Base-by-base conservation (phyloP, 306 rosid genomes). In the Dicorynia guianensis region DNA sequence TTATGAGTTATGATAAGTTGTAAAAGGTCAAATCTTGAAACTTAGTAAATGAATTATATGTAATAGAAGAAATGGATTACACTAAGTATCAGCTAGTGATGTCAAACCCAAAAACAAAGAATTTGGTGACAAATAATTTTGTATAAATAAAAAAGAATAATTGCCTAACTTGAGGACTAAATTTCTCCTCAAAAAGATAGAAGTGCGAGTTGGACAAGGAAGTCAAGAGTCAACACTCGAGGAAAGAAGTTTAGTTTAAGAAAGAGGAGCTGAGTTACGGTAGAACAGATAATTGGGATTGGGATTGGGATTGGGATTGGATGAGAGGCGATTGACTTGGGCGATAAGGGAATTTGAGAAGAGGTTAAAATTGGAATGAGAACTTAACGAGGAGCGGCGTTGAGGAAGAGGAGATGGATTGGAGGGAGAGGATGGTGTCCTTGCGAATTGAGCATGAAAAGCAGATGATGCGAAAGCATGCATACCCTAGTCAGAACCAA, bases 371-470 rank as follows among this genome's bases (percentile, higher is more conserved):
- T 19, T 87, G 59, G 97, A 89, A 75, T 46, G 83, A 61, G 93
- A 88, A 36, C 77, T 87, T 0, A 82, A 59, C 20, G 94, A 85
- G 18, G 93, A 90, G 60, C 59, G 93, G 69, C 67, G 75, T 47
- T 61, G 84, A 77, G 96, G 93, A 87, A 78, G 96, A 88, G 76
- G 93, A 87, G 85, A 88, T 91, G 93, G 95, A 94, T 50, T 94
- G 98, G 98, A 85, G 91, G 84, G 91, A 88, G 80, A 87, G 90
- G 79, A 87, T 91, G 90, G 72, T 89, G 63, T 88, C 82, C 0
- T 76, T 94, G 97, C 98, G 91, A 84, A 82, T 94, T 55, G 94
- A 91, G 25, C 97, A 94, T 25, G 98, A 94, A 84, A 91, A 89
- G 76, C 96, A 91, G 63, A 88, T 88, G 93, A 88, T 88, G 96